Percentiles rank a stretch among this genome's conserved stretches.
Evolutionary conservation across 2,329 filamentous ascomycete species (phyloP).

Genomic region (Xylariaceae sp.): DNA sequence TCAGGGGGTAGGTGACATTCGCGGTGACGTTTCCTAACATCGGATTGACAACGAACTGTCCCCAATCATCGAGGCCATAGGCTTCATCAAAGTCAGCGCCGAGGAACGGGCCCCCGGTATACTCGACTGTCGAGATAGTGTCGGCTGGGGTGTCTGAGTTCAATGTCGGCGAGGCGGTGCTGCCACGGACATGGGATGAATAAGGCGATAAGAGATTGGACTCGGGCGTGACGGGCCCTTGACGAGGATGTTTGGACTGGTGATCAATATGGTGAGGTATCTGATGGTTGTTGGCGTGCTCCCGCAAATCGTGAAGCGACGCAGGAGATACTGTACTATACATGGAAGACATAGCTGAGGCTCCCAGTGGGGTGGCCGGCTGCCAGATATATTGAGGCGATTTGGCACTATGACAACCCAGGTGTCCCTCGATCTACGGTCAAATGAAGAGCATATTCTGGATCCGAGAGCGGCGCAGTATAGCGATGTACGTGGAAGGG

Average conservation of each 20-base stretch:
- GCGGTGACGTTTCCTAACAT: slow-evolving; percentile 13
- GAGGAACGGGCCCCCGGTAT: slow-evolving; percentile 49
- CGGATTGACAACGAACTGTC: slow-evolving; percentile 3
- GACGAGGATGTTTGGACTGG: slow-evolving; percentile 23
- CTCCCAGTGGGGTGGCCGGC: slow-evolving; percentile 21
- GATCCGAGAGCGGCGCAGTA: slow-evolving; percentile 15
- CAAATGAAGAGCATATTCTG: slow-evolving; percentile 27
- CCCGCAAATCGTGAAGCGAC: slow-evolving; percentile 38
- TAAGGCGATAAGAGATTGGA: slow-evolving; percentile 42
- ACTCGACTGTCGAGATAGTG: slow-evolving; percentile 45
- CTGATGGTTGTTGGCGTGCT: slow-evolving; percentile 26
- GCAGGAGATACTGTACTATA: slow-evolving; percentile 39
- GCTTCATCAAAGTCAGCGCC: slow-evolving; percentile 46
- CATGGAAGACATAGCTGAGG: slow-evolving; percentile 43
- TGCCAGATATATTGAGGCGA: slow-evolving; percentile 32
- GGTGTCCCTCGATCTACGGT: slow-evolving; percentile 20
- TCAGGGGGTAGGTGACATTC: slow-evolving; percentile 41
- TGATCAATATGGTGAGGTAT: slow-evolving; percentile 33
- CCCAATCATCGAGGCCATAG: slow-evolving; percentile 7
- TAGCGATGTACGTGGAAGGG: too few species aligned
- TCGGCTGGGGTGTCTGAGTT: slow-evolving; percentile 48
- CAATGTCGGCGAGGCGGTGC: slow-evolving; percentile 39
- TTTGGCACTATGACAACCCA: slow-evolving; percentile 13
- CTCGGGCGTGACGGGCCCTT: slow-evolving; percentile 34
- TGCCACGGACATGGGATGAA: slow-evolving; percentile 41